These are phyloP conservation scores for Fomitopsis betulina DNA, from an alignment of 1,284 basidiomycete genomes.

Conservation along the genomic window DNA sequence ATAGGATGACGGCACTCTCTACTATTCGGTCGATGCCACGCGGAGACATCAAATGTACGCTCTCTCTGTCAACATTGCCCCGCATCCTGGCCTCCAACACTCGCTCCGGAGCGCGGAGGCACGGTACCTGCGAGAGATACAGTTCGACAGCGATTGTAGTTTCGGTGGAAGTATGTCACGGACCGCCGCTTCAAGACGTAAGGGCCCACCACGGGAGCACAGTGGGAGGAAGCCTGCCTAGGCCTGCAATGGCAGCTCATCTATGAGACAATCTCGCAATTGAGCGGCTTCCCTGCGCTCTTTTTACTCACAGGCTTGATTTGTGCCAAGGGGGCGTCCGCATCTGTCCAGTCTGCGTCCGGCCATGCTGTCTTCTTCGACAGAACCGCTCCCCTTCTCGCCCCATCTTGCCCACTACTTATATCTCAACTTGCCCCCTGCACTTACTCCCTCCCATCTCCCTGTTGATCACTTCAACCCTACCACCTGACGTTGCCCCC, in stretches of 20 bases:
- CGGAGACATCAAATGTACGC: not conserved
- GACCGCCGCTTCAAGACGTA: not conserved
- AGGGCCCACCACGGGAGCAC: not conserved
- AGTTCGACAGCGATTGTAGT: not conserved
- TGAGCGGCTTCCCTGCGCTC: not conserved
- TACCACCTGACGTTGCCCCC: not conserved
- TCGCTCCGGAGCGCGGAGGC: not conserved
- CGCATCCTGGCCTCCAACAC: not conserved
- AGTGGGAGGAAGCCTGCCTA: not conserved
- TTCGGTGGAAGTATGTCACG: not conserved
- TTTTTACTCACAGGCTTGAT: not conserved
- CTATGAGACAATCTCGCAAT: not conserved
- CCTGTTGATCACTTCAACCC: not conserved
- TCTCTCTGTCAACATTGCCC: not conserved
- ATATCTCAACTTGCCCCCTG: not conserved
- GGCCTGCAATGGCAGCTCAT: not conserved
- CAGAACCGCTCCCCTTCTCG: not conserved
- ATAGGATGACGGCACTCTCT: not conserved
- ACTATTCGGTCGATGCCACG: not conserved
- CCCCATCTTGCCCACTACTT: not conserved
- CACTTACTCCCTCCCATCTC: not conserved
- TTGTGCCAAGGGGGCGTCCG: not conserved
- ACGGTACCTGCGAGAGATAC: not conserved
- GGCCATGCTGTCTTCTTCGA: not conserved
- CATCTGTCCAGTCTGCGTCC: not conserved